phyloP scores from a whole-genome alignment of 148 eudicot species.

The Camellia japonica region DNA sequence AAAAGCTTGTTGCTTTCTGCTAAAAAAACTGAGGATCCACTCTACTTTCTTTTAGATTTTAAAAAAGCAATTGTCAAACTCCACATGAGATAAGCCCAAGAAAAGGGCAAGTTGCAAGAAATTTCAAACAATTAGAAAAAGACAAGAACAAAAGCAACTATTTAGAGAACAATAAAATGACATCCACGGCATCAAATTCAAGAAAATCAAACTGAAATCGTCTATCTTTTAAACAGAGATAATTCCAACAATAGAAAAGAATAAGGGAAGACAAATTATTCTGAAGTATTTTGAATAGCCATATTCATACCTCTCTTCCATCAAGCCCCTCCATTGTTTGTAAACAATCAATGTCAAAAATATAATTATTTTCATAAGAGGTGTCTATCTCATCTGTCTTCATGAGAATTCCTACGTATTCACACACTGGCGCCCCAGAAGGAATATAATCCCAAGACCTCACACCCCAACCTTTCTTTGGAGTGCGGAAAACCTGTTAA shows the following conservation, averaged over 20 bases:
- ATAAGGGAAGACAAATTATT: not conserved
- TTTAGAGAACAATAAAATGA: not conserved
- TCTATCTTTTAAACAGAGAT: not conserved
- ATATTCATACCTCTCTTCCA: constrained; percentile 63
- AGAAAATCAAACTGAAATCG: not conserved
- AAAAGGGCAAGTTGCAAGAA: not conserved
- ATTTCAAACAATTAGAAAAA: not conserved
- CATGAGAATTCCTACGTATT: constrained; percentile 60
- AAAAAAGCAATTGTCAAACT: too few relatives aligned
- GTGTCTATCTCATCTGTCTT: constrained; percentile 53
- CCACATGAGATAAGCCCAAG: not conserved
- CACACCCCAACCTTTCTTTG: constrained; percentile 83
- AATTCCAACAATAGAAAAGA: not conserved
- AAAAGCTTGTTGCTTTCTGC: too few relatives aligned
- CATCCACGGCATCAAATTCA: not conserved
- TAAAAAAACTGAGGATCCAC: too few relatives aligned
- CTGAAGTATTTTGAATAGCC: not conserved
- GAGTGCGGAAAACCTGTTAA: constrained; percentile 75
- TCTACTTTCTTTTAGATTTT: too few relatives aligned
- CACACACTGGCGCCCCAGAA: constrained; percentile 70
- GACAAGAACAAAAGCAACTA: not conserved
- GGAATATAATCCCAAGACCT: constrained; percentile 83
- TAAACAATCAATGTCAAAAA: constrained; percentile 71
- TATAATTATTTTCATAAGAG: constrained; percentile 41
- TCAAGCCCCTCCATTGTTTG: constrained; percentile 78